A percentile compares a stretch with the other conserved stretches of the same genome.
These are phyloP conservation scores for Magnusiomyces starmeri DNA, from an alignment of 1,139 yeast genomes.

Conservation along the genomic window DNA sequence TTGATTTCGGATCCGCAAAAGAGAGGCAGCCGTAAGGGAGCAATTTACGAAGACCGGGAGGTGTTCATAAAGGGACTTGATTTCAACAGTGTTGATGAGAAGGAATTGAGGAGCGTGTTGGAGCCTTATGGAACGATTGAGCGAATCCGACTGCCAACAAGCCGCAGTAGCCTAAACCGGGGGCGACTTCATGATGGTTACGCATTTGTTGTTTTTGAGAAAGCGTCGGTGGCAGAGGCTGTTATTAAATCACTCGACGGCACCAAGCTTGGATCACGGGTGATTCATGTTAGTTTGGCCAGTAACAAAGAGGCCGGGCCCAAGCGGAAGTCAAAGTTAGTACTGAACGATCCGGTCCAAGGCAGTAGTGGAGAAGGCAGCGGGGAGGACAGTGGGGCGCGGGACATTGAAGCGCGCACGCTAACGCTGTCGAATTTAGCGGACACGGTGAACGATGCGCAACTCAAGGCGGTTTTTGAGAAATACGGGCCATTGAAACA, in stretches of 20 bases:
- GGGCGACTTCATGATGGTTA: conserved; percentile 32
- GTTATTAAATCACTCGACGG: conserved; percentile 24
- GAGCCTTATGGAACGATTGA: conserved; percentile 45
- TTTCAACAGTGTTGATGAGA: conserved; percentile 32
- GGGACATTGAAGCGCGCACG: conserved; percentile 19
- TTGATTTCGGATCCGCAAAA: conserved; percentile 50
- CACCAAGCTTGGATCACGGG: conserved; percentile 20
- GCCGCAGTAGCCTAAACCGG: conserved; percentile 18
- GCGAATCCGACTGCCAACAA: conserved; percentile 22
- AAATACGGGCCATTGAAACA: conserved; percentile 45
- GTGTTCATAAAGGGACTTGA: conserved; percentile 49
- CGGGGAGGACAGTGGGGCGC: not conserved
- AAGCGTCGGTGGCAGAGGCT: conserved; percentile 24
- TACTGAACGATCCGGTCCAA: not conserved
- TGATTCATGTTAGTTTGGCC: conserved; percentile 21
- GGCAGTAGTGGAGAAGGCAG: not conserved
- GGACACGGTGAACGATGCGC: conserved; percentile 26
- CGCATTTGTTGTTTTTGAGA: conserved; percentile 30
- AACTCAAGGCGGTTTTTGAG: conserved; percentile 32
- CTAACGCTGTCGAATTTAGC: conserved; percentile 25
- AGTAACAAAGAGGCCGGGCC: conserved; percentile 6
- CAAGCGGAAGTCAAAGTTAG: conserved; percentile 10
- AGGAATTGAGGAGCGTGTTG: conserved; percentile 31
- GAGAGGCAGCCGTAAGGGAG: conserved; percentile 36
- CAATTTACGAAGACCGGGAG: conserved; percentile 45